Base-by-base conservation (phyloP, 345 rosid genomes). In the Syzygium grande region DNA sequence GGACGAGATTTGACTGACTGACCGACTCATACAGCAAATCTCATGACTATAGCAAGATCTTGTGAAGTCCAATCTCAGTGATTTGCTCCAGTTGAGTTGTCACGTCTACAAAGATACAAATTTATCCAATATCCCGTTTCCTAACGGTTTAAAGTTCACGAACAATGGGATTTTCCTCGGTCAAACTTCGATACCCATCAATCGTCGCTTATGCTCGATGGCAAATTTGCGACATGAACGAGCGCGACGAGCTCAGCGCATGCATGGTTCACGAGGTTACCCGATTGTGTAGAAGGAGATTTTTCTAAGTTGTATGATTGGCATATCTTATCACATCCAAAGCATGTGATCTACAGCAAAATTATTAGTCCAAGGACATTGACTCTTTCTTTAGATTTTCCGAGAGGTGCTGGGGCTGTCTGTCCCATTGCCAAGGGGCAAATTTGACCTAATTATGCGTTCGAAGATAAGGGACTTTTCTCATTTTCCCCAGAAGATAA, bases 371-470 rank as follows among this genome's bases (percentile, higher is more conserved):
- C 80, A 17, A 19, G 49, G 49, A 73, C 10, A 19, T 84, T 2
- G 86, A 34, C 46, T 84, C 86, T 53, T 84, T 11, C 56, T 52
- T 29, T 53, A 29, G 2, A 29, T 0, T 84, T 30, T n/a, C 86
- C 86, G 63, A 9, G 52, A 52, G 56, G 46, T 53, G 61, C 11
- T 15, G 84, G 73, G 79, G 87, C 43, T 21, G 84, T 41, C 84
- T 52, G 88, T 34, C 88, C 88, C 88, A 53, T 51, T 27, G 68
- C 85, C 85, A 77, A 25, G 14, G 68, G 79, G 88, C 79, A 53
- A 87, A 46, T 78, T 52, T 27, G 77, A 68, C 87, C 80, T 63
- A 2, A 61, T 25, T 9, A 63, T 55, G 56, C 53, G 46, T 55
- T 21, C 11, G 56, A 41, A 78, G 84, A 51, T 65, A 86, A 86